phyloP scores from a whole-genome alignment of 2,329 filamentous ascomycete species.

The Fusarium scirpi region DNA sequence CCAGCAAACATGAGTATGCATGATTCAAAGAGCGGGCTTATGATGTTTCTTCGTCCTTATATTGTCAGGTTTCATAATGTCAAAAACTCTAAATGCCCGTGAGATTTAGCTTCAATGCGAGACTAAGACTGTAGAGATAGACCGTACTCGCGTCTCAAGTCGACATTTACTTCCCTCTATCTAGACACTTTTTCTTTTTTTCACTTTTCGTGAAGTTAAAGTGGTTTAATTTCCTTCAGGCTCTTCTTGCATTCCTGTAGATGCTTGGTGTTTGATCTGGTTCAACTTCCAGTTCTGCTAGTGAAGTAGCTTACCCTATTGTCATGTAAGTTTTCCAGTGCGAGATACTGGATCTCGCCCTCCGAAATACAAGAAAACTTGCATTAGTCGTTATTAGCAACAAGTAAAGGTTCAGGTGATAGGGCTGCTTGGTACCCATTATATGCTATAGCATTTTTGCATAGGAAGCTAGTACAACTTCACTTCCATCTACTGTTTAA shows the following conservation, averaged over 20 bases:
- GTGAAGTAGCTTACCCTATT: background rate
- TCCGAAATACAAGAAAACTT: background rate
- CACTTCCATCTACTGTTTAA: background rate
- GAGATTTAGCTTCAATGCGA: background rate
- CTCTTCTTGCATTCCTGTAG: background rate
- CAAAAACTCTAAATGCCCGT: background rate
- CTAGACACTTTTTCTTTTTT: background rate
- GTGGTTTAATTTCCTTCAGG: background rate
- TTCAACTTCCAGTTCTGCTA: background rate
- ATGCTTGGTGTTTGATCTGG: background rate
- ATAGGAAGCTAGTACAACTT: background rate
- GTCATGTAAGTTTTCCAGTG: background rate
- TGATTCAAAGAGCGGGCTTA: background rate
- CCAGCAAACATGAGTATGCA: background rate
- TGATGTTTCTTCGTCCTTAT: background rate
- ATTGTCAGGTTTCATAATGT: background rate
- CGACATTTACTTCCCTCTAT: background rate
- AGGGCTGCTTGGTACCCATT: accelerated
- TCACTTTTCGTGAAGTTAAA: background rate
- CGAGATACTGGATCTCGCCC: background rate
- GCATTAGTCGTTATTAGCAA: background rate
- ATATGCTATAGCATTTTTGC: background rate
- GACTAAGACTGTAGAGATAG: background rate
- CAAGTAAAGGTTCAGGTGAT: accelerated
- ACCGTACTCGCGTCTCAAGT: background rate